Conservation (phyloP, 352 stramenopile genomes). For the Phytophthora pluvialis region DNA sequence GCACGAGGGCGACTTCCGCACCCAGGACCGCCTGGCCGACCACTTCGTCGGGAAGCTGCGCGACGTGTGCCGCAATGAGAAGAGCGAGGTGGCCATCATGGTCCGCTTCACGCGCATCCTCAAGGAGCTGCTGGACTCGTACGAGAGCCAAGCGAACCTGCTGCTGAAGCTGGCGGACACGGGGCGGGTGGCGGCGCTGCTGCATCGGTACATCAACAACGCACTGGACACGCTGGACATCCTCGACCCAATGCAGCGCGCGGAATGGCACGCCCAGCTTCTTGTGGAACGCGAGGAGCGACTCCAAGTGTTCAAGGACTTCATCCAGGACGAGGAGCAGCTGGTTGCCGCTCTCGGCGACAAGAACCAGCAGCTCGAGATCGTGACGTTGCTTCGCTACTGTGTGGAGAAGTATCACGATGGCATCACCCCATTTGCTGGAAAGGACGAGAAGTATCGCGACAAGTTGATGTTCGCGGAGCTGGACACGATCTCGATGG, state of each 20-base stretch:
- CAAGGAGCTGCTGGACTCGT: constrained; percentile 37
- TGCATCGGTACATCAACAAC: constrained; percentile 36
- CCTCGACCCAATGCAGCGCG: constrained; percentile 8
- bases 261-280: constrained; percentile 29
- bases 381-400: constrained; percentile 38
- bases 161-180: constrained; percentile 44
- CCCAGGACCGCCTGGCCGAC: constrained; percentile 27
- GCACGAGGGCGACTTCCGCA: constrained; percentile 25
- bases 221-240: constrained; percentile 30
- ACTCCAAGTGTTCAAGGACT: constrained; percentile 30
- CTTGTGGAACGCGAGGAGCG: constrained; percentile 24
- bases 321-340: constrained; percentile 19
- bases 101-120: constrained; percentile 33
- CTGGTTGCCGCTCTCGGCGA: constrained; percentile 22
- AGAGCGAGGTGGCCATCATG: constrained; percentile 35
- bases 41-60: constrained; percentile 35
- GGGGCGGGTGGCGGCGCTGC: constrained; percentile 31
- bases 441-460: constrained; percentile 30
- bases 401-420: constrained; percentile 40
- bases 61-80: constrained; percentile 16
- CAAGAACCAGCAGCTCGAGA: constrained; percentile 41
- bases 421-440: constrained; percentile 25
- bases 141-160: constrained; percentile 39
- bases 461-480: constrained; percentile 35
- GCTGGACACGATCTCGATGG: constrained; percentile 31